These are phyloP conservation scores for Dalechampia spathulata DNA, from an alignment of 441 rosid species.

Conservation along the genomic window DNA sequence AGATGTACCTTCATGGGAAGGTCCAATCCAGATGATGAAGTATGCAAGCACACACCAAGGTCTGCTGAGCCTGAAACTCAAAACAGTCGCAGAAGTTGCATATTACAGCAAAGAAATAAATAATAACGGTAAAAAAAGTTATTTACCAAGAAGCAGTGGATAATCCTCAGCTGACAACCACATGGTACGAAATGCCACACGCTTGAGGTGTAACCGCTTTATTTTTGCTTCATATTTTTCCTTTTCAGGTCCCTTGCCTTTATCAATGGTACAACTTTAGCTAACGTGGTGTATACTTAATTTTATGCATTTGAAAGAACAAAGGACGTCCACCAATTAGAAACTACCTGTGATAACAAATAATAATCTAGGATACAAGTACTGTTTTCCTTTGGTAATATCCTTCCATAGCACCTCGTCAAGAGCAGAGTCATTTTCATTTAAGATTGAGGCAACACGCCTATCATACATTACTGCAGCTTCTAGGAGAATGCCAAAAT, in stretches of 20 bases:
- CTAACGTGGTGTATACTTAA: neutral
- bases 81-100: conserved; percentile 6
- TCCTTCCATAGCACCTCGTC: conserved; percentile 44
- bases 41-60: conserved; percentile 95
- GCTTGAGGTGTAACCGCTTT: conserved; percentile 64
- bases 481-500: conserved; percentile 87
- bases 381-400: conserved; percentile 39
- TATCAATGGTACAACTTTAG: conserved; percentile 17
- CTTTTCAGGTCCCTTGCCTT: conserved; percentile 96
- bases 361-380: conserved; percentile 62
- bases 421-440: conserved; percentile 50
- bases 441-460: conserved; percentile 76
- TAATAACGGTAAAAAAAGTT: neutral
- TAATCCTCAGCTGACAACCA: conserved; percentile 96
- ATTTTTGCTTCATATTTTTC: conserved; percentile 86
- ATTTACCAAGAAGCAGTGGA: conserved; percentile 77
- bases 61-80: conserved; percentile 68
- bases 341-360: conserved; percentile 83
- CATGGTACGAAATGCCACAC: conserved; percentile 95
- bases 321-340: neutral
- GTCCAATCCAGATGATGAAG: conserved; percentile 97
- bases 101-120: neutral
- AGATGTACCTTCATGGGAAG: conserved; percentile 91
- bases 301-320: neutral
- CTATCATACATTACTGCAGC: conserved; percentile 98